A percentile compares a stretch with the other conserved stretches of the same genome.
Conservation (phyloP, 148 eudicot genomes). For the Linanthus parryae region DNA sequence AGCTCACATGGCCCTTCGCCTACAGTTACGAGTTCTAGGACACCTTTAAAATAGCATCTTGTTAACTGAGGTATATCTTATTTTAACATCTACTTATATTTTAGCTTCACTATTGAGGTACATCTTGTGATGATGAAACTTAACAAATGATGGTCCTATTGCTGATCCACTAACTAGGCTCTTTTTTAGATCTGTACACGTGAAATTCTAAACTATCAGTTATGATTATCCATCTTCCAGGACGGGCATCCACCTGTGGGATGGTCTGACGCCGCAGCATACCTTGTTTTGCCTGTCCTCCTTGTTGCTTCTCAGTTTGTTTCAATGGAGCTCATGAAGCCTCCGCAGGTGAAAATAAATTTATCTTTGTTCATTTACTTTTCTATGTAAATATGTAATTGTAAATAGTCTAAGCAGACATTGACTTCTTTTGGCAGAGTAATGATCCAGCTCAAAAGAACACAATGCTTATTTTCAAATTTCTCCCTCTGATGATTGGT, state of each 20-base stretch:
- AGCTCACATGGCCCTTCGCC: too few species aligned
- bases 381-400: conserved; percentile 10
- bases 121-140: background rate
- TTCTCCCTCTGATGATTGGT: conserved; percentile 98
- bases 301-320: conserved; percentile 86
- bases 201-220: background rate
- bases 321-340: conserved; percentile 98
- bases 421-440: conserved; percentile 48
- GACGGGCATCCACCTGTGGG: conserved; percentile 99
- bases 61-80: background rate
- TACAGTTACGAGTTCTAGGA: background rate
- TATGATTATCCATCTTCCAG: conserved; percentile 29
- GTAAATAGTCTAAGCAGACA: conserved; percentile 18
- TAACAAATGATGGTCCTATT: background rate
- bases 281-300: conserved; percentile 93
- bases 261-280: conserved; percentile 87
- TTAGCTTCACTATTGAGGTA: conserved; percentile 1
- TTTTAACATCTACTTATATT: conserved; percentile 1
- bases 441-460: conserved; percentile 95
- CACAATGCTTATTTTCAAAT: conserved; percentile 82
- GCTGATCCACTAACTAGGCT: background rate
- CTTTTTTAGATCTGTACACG: background rate
- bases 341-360: conserved; percentile 65
- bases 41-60: background rate
- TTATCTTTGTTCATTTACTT: conserved; percentile 3